Conservation (phyloP, 345 rosid species). For the Erucastrum elatum region DNA sequence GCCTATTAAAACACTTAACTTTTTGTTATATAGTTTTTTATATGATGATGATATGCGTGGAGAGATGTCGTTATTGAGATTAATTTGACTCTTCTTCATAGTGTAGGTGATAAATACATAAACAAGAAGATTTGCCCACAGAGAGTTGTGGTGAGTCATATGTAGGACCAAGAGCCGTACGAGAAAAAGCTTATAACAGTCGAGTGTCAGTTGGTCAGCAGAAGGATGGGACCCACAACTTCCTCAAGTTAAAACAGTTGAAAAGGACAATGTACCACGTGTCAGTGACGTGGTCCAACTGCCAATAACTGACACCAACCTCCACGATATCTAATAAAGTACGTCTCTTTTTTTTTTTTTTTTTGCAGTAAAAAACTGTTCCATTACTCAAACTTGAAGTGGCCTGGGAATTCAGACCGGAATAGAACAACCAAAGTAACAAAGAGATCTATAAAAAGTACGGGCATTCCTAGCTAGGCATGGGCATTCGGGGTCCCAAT, state of each 20-base stretch:
- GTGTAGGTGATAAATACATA: neutral
- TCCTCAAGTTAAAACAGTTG: neutral
- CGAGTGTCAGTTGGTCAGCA: conserved; percentile 21
- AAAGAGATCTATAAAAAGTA: too few species aligned
- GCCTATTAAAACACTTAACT: neutral
- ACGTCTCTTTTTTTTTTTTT: neutral
- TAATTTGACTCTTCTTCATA: neutral
- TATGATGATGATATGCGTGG: neutral
- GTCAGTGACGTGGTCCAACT: conserved; percentile 20
- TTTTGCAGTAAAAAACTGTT: too few species aligned
- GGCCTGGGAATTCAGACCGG: too few species aligned
- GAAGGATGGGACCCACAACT: conserved; percentile 16
- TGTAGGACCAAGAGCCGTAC: conserved; percentile 1
- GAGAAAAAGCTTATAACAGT: conserved; percentile 6
- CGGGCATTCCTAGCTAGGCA: too few species aligned
- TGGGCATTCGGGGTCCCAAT: too few species aligned
- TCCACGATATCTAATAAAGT: conserved; percentile 1
- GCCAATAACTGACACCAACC: conserved; percentile 26
- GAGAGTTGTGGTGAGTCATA: conserved; percentile 19
- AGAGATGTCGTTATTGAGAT: neutral
- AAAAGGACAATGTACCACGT: neutral
- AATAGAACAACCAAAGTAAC: too few species aligned
- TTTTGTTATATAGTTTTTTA: neutral
- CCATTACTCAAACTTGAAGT: too few species aligned
- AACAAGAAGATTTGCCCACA: neutral